Evolutionary conservation across 2,329 filamentous ascomycete species (phyloP).

Genomic region (Cercospora beticola): DNA sequence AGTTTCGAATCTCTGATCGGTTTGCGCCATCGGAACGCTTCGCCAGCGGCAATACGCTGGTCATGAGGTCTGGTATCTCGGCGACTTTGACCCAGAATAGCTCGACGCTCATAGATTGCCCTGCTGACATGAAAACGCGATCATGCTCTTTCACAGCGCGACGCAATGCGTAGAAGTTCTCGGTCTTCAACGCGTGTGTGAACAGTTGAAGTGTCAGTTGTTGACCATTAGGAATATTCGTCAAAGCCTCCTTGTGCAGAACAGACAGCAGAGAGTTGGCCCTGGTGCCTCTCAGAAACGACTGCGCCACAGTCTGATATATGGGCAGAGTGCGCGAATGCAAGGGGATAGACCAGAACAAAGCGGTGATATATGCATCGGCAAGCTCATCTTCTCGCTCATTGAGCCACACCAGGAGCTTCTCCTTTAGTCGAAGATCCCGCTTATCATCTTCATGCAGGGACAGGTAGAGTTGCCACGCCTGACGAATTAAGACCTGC

Average conservation of each 20-base stretch:
- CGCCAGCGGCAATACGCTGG: neutral
- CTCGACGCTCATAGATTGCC: neutral
- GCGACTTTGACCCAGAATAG: constrained; percentile 14
- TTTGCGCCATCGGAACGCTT: neutral
- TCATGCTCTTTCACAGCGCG: constrained; percentile 2
- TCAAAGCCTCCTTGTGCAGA: constrained; percentile 33
- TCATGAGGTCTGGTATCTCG: constrained; percentile 2
- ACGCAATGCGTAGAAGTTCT: neutral
- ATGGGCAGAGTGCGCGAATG: constrained; percentile 22
- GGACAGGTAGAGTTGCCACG: constrained; percentile 41
- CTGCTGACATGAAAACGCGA: neutral
- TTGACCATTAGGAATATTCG: constrained; percentile 23
- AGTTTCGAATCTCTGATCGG: neutral
- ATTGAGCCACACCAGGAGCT: constrained; percentile 33
- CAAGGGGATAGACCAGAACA: constrained; percentile 31
- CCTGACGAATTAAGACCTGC: constrained; percentile 14
- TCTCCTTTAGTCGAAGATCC: constrained; percentile 28
- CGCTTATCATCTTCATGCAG: constrained; percentile 28
- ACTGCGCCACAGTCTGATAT: constrained; percentile 27
- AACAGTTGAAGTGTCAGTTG: constrained; percentile 13
- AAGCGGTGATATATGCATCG: constrained; percentile 25
- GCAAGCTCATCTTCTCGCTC: constrained; percentile 20
- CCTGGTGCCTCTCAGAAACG: constrained; percentile 21
- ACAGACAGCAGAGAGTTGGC: constrained; percentile 18
- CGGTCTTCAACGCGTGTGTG: neutral